Conservation (phyloP, 192 early-diverging fungal species). For the Linnemannia zychae region DNA sequence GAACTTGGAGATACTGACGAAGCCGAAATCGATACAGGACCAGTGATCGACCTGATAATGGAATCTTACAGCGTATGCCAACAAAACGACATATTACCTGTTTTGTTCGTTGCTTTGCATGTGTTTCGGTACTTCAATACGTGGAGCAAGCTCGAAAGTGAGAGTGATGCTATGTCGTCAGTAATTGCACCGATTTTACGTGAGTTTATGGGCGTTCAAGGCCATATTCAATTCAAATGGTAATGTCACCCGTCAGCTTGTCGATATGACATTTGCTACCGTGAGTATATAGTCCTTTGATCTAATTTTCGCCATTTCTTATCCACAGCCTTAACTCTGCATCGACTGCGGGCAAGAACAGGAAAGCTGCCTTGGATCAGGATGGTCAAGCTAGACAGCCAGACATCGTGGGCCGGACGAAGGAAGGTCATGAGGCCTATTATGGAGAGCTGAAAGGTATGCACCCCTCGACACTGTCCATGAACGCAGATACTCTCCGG, state of each 20-base stretch:
- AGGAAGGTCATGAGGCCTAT: slow-evolving; percentile 4
- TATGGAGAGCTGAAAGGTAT: slow-evolving; percentile 9
- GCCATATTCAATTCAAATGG: slow-evolving; percentile 7
- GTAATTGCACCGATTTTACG: slow-evolving; percentile 15
- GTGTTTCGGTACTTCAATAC: slow-evolving; percentile 11
- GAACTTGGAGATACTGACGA: slow-evolving; percentile 11
- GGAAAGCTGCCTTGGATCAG: slow-evolving; percentile 8
- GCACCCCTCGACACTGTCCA: not conserved
- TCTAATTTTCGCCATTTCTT: not conserved
- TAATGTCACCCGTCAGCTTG: not conserved
- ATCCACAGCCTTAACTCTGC: not conserved
- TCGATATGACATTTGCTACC: not conserved
- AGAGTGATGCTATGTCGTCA: slow-evolving; percentile 12
- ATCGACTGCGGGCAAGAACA: slow-evolving; percentile 3
- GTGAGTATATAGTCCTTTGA: not conserved
- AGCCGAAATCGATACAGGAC: not conserved
- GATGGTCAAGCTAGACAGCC: slow-evolving; percentile 9
- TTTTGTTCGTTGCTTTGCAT: slow-evolving; percentile 14
- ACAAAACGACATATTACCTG: slow-evolving; percentile 19
- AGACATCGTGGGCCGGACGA: not conserved
- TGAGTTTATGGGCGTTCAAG: slow-evolving; percentile 4
- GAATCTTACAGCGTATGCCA: slow-evolving; percentile 12
- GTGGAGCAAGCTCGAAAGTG: slow-evolving; percentile 6
- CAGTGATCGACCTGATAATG: slow-evolving; percentile 9
- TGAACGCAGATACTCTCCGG: not conserved